phyloP scores from a whole-genome alignment of 2,329 filamentous ascomycete genomes.

The Pseudonectria foliicola region DNA sequence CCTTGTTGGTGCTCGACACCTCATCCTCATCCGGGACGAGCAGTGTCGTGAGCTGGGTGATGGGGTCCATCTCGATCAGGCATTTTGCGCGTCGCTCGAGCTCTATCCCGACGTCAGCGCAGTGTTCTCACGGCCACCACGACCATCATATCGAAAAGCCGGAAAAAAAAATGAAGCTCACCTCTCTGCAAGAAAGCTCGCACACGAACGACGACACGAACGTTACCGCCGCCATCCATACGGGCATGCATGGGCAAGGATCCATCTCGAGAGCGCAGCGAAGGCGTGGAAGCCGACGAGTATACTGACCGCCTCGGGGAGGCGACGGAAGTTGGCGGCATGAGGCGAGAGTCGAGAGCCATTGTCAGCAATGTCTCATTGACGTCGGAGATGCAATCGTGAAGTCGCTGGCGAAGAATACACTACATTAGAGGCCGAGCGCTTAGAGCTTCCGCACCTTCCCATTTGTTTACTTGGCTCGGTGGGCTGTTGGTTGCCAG shows the following conservation, averaged over 20 bases:
- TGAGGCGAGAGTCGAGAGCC: slow-evolving; percentile 37
- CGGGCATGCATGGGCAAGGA: slow-evolving; percentile 50
- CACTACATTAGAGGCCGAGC: slow-evolving; percentile 26
- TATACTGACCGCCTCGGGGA: slow-evolving; percentile 28
- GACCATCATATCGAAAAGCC: not conserved
- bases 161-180: slow-evolving; percentile 32
- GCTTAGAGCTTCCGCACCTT: slow-evolving; percentile 1
- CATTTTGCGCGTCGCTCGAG: slow-evolving; percentile 74
- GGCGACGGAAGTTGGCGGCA: slow-evolving; percentile 35
- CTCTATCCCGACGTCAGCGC: slow-evolving; percentile 47
- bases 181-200: slow-evolving; percentile 73
- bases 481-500: slow-evolving; percentile 30
- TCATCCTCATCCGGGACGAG: slow-evolving; percentile 54
- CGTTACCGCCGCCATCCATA: slow-evolving; percentile 64
- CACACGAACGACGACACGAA: slow-evolving; percentile 75
- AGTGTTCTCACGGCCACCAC: slow-evolving; percentile 1
- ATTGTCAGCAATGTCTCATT: slow-evolving; percentile 34
- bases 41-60: slow-evolving; percentile 77
- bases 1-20: slow-evolving; percentile 45
- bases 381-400: slow-evolving; percentile 32
- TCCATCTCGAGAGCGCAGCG: slow-evolving; percentile 65
- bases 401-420: slow-evolving; percentile 34
- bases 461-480: slow-evolving; percentile 28
- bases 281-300: slow-evolving; percentile 73
- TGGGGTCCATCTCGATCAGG: slow-evolving; percentile 84